Conservation (phyloP, 352 stramenopile species). For the Phytopythium mirpurense region DNA sequence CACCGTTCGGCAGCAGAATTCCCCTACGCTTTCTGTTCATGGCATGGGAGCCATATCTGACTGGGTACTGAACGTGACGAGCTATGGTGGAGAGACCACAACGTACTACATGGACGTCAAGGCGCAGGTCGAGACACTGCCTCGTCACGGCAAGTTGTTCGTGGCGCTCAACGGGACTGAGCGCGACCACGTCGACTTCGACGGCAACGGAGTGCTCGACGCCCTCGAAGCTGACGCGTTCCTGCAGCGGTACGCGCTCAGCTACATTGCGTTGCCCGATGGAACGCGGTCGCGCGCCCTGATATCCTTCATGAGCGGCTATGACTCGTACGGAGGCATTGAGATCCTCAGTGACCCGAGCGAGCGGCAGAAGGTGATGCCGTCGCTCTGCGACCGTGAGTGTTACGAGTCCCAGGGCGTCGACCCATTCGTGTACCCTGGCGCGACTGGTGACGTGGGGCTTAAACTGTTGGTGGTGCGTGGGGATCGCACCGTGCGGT, state of each 20-base stretch:
- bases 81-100: slow-evolving; percentile 39
- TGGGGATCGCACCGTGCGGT: slow-evolving; percentile 44
- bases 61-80: slow-evolving; percentile 65
- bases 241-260: slow-evolving; percentile 41
- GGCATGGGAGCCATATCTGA: slow-evolving; percentile 61
- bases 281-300: slow-evolving; percentile 36
- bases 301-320: slow-evolving; percentile 41
- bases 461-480: slow-evolving; percentile 38
- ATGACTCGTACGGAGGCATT: slow-evolving; percentile 36
- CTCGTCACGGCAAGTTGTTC: slow-evolving; percentile 65
- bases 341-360: slow-evolving; percentile 44
- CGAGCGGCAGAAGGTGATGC: slow-evolving; percentile 45
- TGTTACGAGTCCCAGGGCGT: slow-evolving; percentile 38
- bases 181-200: slow-evolving; percentile 54
- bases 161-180: slow-evolving; percentile 48
- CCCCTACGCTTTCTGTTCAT: slow-evolving; percentile 10
- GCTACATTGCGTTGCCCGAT: slow-evolving; percentile 34
- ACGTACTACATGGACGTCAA: slow-evolving; percentile 69
- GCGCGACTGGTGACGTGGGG: slow-evolving; percentile 38
- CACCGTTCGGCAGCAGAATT: slow-evolving; percentile 10
- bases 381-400: slow-evolving; percentile 42
- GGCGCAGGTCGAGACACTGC: slow-evolving; percentile 52
- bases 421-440: slow-evolving; percentile 55
- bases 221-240: slow-evolving; percentile 47
- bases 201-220: slow-evolving; percentile 53